Evolutionary conservation across 176 grass and related monocot genomes (phyloP), one percentile per base, ranked within the genome.

Genomic region (Melocanna baccifera): DNA sequence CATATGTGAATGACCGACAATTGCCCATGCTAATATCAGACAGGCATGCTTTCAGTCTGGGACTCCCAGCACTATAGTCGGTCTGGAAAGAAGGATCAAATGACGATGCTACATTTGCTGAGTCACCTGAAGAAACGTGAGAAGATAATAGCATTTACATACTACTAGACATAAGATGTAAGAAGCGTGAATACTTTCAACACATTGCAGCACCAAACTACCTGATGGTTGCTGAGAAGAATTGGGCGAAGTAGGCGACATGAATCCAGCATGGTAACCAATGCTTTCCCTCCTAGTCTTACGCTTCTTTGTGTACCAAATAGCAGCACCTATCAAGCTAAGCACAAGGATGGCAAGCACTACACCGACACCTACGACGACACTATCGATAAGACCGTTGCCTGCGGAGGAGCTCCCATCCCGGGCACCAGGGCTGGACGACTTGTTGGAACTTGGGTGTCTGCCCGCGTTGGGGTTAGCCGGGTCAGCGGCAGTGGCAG

Each of bases 1-100:
- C 83, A 28, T 93, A 98, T 0, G 91, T 80, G 77, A 98, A 98
- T 59, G 63, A 90, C 61, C 85, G 89, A 14, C 89, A 83, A 78
- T 92, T 93, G 51, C 71, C 77, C 71, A 92, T 77, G 87, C 91
- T 88, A n/a, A 88, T 86, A 68, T 97, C 90, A 34, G 92, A 85
- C n/a, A 72, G 15, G 68, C 89, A 90, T n/a, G 74, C 55, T 52
- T 88, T 86, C 28, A 56, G 50, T 9, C 70, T 72, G 26, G 76
- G 64, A 48, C 82, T 98, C 73, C 87, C 89, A 3, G 85, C 85
- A 4, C 86, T 81, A n/a, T 89, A 74, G 71, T 63, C 82, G 22
- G 87, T 81, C 25, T 91, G 43, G 22, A 88, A 43, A 7, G 87
- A 87, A 87, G 89, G 93, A 37, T 88, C 86, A 22, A 75, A 40